A percentile compares a stretch with the other conserved stretches of the same genome.
These are phyloP conservation scores for Fragilariopsis cylindrus DNA, from an alignment of 108 stramenopile genomes.

Conservation along the genomic window DNA sequence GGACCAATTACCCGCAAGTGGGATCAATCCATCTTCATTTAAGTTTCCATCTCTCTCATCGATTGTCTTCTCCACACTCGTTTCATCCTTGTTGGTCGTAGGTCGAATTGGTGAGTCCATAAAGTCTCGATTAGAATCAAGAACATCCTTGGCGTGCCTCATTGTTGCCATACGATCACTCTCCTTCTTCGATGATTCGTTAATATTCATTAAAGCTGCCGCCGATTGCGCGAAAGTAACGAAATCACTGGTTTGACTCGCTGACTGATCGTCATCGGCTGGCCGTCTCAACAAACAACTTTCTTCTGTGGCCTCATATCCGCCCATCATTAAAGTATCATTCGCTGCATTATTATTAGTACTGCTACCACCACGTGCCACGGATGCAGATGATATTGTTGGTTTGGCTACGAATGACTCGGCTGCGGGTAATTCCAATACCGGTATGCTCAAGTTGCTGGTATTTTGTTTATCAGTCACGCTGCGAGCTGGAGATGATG, in stretches of 20 bases:
- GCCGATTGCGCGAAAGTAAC: conserved; percentile 29
- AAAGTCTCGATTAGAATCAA: conserved; percentile 22
- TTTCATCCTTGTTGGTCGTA: neutral
- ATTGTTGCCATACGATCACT: conserved; percentile 23
- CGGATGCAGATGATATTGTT: too few relatives aligned
- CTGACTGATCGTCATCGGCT: conserved; percentile 3
- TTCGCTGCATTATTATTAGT: too few relatives aligned
- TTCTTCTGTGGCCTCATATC: conserved; percentile 32
- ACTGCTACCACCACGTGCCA: too few relatives aligned
- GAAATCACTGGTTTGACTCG: conserved; percentile 10
- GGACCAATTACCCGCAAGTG: conserved; percentile 43
- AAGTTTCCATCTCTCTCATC: conserved; percentile 41
- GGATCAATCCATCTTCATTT: conserved; percentile 62
- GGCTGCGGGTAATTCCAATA: too few relatives aligned
- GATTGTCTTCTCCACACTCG: neutral
- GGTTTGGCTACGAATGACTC: too few relatives aligned
- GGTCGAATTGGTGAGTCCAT: conserved; percentile 24
- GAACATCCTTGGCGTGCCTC: conserved; percentile 27
- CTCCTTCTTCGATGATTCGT: neutral
- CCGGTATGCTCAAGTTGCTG: too few relatives aligned
- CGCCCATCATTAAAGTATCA: neutral
- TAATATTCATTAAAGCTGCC: neutral
- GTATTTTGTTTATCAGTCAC: too few relatives aligned
- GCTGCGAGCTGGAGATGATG: too few relatives aligned
- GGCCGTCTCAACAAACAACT: conserved; percentile 23